Base-by-base conservation (phyloP, 2,329 filamentous ascomycete genomes). In the Coniochaeta ligniaria region DNA sequence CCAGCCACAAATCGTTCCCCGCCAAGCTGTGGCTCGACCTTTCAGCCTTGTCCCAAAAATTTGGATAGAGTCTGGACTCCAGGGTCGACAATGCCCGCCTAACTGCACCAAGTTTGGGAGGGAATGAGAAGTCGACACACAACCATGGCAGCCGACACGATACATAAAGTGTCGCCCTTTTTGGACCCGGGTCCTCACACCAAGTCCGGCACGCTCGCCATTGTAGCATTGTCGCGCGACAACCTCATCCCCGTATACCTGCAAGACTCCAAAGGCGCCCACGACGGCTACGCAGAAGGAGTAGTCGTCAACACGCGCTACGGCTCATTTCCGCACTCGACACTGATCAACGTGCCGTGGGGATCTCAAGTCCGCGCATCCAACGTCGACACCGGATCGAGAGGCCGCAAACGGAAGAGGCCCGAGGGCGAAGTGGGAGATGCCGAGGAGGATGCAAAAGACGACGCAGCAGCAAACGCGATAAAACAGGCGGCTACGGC, bases 321-420 rank as follows among this genome's bases (percentile, higher is more conserved):
- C 70, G 95, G 95, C 57, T 96, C 93, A 0, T 94, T 92, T 63
- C 90, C 91, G 0, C 91, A 94, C 71, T 89, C 84, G 12, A 93
- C 90, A 0, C 76, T 94, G 54, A 82, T 96, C 60, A 81, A 85
- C 6, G 80, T 92, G 59, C 89, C 91, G 47, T 98, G 94, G 94
- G 95, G 95, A 31, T 92, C 90, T 7, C 95, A 98, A 72, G 87
- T 98, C 24, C 83, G 91, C 55, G 95, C 95, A 8, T 96, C 92
- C 1, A 85, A 88, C 35, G 92, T 97, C 60, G 91, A 97, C 69
- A 97, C 93, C 0, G 92, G 93, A 14, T 95, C 92, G n/a, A 82
- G 92, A 67, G 92, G 92, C 36, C 83, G 89, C 58, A 89, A 88
- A 73, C 79, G 83, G 60, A 87, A 87, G 71, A 73, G 78, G 59